Evolutionary conservation across 2,329 filamentous ascomycete genomes (phyloP), one percentile per base, ranked within the genome.

Genomic region (Claviceps spartinae): DNA sequence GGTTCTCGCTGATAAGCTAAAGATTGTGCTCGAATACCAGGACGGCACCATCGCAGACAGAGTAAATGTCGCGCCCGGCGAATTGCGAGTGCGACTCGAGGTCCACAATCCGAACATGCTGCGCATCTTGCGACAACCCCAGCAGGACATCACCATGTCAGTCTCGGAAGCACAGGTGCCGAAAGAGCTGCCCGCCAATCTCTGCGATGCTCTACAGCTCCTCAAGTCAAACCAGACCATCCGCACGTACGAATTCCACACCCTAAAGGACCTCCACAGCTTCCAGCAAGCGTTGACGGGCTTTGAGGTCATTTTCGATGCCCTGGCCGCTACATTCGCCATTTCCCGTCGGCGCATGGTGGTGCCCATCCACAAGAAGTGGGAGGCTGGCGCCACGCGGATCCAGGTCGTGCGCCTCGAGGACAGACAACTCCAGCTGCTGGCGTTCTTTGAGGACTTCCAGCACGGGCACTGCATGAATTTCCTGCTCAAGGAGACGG

Each of bases 331-430:
- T 7, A 82, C 81, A 0, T 87, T 95, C 65, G 82, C 85, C 53
- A 95, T 95, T 57, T 83, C 89, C 1, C 82, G 89, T 34, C 81
- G 87, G 48, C 80, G 87, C 58, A 93, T 90, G 84, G 87, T 95
- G 13, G 88, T 95, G 16, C 88, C 88, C 0, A 91, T 95, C 58
- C 86, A 94, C 71, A 95, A 95, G 70, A 93, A 93, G 66, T 94
- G 88, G 87, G 88, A 94, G 63, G 86, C 89, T 2, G 81, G 76
- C n/a, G 77, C 76, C 40, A 87, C 87, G 8, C 81, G 90, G 38
- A 73, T 95, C 7, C 89, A 95, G 64, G 75, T 95, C 40, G 81
- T 95, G 38, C 62, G 60, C 51, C 76, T 81, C 57, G 83, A 85
- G 57, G 86, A 89, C 56, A 86, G 82, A 61, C 78, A 85, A 14